Percentiles rank a stretch among this genome's conserved stretches.
Conservation (phyloP, 192 early-diverging fungal genomes). For the Coemansia asiatica region DNA sequence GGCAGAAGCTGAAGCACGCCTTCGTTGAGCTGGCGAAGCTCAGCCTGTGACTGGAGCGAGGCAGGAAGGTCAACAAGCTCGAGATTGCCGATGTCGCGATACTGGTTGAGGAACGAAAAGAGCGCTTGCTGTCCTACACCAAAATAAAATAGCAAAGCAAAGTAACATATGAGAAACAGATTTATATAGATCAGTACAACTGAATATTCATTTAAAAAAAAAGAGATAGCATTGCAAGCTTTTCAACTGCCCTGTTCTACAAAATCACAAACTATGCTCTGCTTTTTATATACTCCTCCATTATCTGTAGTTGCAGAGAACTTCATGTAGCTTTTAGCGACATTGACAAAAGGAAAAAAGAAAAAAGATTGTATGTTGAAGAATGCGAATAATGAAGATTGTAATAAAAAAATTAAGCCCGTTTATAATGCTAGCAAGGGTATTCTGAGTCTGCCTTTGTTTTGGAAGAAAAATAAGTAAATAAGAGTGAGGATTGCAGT, state of each 20-base stretch:
- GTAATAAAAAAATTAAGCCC: background rate
- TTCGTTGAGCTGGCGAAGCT: conserved; percentile 52
- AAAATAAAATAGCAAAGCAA: background rate
- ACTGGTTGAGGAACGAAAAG: conserved; percentile 38
- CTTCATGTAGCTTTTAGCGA: too few relatives aligned
- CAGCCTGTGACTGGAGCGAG: conserved; percentile 38
- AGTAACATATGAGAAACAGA: background rate
- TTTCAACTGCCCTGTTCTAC: background rate
- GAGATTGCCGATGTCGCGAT: conserved; percentile 40
- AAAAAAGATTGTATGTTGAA: conserved; percentile 6
- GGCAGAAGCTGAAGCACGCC: conserved; percentile 50
- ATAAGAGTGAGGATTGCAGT: background rate
- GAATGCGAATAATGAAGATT: background rate
- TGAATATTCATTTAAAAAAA: background rate
- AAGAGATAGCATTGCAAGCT: background rate
- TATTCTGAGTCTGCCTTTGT: too few relatives aligned
- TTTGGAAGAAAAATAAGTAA: too few relatives aligned
- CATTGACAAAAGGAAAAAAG: too few relatives aligned
- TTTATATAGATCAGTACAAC: background rate
- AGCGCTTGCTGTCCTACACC: conserved; percentile 39
- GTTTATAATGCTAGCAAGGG: too few relatives aligned
- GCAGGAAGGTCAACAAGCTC: conserved; percentile 45
- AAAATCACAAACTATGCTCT: background rate
- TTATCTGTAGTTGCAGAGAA: too few relatives aligned
- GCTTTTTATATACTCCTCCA: too few relatives aligned